Percentiles rank a stretch among this genome's conserved stretches.
phyloP scores from a whole-genome alignment of 83 land plant genomes.

The Larix sibirica region DNA sequence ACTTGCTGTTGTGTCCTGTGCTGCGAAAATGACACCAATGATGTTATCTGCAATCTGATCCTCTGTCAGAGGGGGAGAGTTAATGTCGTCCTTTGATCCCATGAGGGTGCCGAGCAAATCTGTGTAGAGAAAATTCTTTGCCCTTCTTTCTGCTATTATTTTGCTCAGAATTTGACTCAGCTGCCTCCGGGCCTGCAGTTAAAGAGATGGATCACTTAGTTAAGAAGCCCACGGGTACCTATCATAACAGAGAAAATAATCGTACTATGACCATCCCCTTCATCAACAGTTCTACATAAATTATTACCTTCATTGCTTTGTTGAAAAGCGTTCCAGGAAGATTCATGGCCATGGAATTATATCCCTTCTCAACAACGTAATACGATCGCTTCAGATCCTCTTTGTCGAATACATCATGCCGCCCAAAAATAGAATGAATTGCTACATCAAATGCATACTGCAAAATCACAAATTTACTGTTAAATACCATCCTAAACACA shows the following conservation, averaged over 20 bases:
- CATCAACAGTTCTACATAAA: not conserved
- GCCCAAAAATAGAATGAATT: constrained; percentile 23
- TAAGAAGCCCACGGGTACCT: too few species aligned
- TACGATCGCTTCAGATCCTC: constrained; percentile 33
- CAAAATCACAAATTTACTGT: not conserved
- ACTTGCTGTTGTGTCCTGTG: constrained; percentile 77
- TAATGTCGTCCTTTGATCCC: constrained; percentile 16
- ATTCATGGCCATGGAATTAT: constrained; percentile 39
- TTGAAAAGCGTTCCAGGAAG: constrained; percentile 25
- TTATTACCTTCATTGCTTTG: constrained; percentile 42
- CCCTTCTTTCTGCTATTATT: constrained; percentile 14
- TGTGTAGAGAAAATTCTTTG: not conserved
- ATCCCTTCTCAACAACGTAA: constrained; percentile 28
- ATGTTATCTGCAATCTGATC: constrained; percentile 69
- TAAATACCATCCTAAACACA: too few species aligned
- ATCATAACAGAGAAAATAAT: too few species aligned
- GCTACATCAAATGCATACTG: constrained; percentile 39
- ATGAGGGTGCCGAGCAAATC: constrained; percentile 27
- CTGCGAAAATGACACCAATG: constrained; percentile 67
- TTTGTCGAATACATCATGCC: constrained; percentile 23
- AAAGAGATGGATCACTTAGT: too few species aligned
- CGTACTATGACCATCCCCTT: too few species aligned
- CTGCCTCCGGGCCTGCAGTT: not conserved
- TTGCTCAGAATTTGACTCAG: constrained; percentile 7
- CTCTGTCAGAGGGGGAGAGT: constrained; percentile 27